These are phyloP conservation scores for Nemophila menziesii DNA, from an alignment of 257 asterid genomes.

Conservation along the genomic window DNA sequence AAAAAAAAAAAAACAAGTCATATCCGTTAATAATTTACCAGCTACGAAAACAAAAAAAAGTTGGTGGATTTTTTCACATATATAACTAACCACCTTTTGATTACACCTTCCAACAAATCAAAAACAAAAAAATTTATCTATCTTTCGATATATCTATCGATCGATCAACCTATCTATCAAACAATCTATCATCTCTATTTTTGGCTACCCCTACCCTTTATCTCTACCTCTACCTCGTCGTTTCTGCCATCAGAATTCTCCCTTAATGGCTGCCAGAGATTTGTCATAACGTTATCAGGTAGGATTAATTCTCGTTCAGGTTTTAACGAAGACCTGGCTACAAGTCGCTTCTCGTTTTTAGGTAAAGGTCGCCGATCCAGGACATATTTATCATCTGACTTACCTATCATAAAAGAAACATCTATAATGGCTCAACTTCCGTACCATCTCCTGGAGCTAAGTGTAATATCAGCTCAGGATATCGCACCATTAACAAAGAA, in stretches of 20 bases:
- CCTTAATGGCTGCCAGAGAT: too few relatives aligned
- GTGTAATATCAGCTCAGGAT: slow-evolving; percentile 56
- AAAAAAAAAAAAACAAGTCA: not conserved
- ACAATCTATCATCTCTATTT: too few relatives aligned
- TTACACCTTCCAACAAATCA: not conserved
- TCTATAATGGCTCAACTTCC: slow-evolving; percentile 7
- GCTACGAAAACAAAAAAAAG: not conserved
- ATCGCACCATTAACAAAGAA: slow-evolving; percentile 25
- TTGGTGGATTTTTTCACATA: not conserved
- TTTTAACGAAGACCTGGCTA: too few relatives aligned
- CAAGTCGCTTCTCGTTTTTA: too few relatives aligned
- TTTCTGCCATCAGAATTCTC: too few relatives aligned
- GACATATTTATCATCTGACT: not conserved
- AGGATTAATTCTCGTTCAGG: too few relatives aligned
- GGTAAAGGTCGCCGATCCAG: too few relatives aligned
- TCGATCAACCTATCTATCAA: too few relatives aligned
- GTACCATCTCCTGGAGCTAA: slow-evolving; percentile 44
- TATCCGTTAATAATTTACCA: not conserved
- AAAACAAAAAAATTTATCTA: not conserved
- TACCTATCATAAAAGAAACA: not conserved
- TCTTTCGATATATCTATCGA: too few relatives aligned
- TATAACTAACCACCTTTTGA: not conserved
- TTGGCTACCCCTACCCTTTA: too few relatives aligned
- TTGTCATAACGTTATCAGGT: too few relatives aligned
- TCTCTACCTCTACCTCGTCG: too few relatives aligned